Percentiles rank a stretch among this genome's conserved stretches.
Evolutionary conservation across 306 rosid species (phyloP).

Genomic region (Castanopsis chinensis): DNA sequence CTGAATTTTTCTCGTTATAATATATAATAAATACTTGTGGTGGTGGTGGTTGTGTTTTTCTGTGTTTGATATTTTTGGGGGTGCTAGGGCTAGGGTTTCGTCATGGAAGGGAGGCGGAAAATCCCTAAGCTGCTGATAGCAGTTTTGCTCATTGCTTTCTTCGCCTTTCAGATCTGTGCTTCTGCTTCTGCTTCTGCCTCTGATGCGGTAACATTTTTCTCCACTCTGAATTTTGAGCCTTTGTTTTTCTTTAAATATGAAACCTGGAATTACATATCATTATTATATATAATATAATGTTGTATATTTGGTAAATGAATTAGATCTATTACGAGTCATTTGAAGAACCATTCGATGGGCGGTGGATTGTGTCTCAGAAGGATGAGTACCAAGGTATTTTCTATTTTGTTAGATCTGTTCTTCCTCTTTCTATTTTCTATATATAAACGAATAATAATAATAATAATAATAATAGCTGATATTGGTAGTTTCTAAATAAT

Average conservation of each 20-base stretch:
- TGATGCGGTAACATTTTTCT: constrained; percentile 1
- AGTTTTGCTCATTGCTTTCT: constrained; percentile 11
- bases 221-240: neutral
- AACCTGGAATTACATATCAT: no score
- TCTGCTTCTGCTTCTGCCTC: constrained; percentile 20
- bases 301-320: neutral
- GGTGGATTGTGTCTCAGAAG: constrained; percentile 77
- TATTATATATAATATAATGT: neutral
- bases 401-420: neutral
- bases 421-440: neutral
- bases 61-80: neutral
- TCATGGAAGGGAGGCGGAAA: neutral
- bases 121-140: neutral
- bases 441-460: no score
- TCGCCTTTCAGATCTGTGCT: constrained; percentile 16
- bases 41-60: neutral
- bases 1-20: neutral
- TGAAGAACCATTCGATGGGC: constrained; percentile 67
- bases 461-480: no score
- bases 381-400: constrained; percentile 62
- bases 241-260: no score
- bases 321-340: constrained; percentile 87
- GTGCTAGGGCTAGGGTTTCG: neutral
- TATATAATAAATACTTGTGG: no score
- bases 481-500: neutral